Evolutionary conservation across 805 yeast species (phyloP).

Genomic region (Cyberlindnera sargentensis): DNA sequence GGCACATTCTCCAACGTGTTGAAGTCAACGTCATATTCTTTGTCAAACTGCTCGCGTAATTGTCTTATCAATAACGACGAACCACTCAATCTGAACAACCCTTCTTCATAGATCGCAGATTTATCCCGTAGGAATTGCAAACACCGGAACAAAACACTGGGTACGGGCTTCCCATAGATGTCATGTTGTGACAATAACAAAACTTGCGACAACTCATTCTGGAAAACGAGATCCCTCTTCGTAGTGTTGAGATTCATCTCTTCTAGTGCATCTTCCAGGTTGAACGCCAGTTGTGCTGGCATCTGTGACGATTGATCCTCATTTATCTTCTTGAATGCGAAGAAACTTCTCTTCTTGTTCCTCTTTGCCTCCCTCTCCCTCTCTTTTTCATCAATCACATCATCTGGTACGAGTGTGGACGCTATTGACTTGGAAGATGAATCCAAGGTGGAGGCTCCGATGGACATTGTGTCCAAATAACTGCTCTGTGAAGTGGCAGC

Average conservation of each 20-base stretch:
- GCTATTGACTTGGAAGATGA: not conserved
- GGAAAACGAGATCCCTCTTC: slow-evolving; percentile 43
- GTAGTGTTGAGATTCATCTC: slow-evolving; percentile 21
- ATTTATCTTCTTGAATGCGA: slow-evolving; percentile 42
- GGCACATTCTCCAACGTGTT: slow-evolving; percentile 31
- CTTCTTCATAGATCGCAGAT: slow-evolving; percentile 80
- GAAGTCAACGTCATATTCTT: slow-evolving; percentile 61
- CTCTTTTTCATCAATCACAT: slow-evolving; percentile 7
- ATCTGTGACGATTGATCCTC: too few species aligned
- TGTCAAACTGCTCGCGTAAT: slow-evolving; percentile 64
- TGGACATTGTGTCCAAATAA: not conserved
- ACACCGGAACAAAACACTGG: slow-evolving; percentile 74
- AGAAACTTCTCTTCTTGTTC: slow-evolving; percentile 49
- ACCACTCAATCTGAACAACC: slow-evolving; percentile 86
- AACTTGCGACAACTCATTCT: slow-evolving; percentile 51
- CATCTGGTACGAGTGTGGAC: not conserved
- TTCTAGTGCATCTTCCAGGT: slow-evolving; percentile 26
- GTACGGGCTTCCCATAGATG: slow-evolving; percentile 40
- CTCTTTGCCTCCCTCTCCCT: slow-evolving; percentile 34
- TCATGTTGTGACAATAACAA: slow-evolving; percentile 43
- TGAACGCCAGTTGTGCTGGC: slow-evolving; percentile 1
- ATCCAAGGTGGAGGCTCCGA: not conserved
- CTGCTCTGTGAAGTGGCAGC: not conserved
- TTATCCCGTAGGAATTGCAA: slow-evolving; percentile 56
- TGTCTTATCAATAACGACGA: slow-evolving; percentile 69